These are phyloP conservation scores for Podila minutissima DNA, from an alignment of 192 early-diverging fungal species.

Conservation along the genomic window DNA sequence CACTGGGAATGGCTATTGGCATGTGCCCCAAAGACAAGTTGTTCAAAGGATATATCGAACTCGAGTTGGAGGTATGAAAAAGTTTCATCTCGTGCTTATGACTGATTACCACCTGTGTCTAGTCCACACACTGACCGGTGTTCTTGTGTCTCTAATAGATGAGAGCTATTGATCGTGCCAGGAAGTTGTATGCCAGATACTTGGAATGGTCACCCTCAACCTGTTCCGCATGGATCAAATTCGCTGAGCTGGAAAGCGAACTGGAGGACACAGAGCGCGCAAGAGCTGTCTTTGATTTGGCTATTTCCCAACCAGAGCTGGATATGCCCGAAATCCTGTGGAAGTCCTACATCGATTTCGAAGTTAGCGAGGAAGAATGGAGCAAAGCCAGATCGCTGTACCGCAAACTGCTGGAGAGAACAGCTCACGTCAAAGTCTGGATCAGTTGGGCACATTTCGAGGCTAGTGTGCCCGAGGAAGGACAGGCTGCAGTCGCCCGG, in stretches of 20 bases:
- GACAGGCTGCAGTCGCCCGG: conserved; percentile 66
- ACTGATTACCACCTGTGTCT: not conserved
- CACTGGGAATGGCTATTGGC: conserved; percentile 77
- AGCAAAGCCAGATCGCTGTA: conserved; percentile 83
- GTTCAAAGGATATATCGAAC: conserved; percentile 96
- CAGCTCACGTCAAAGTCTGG: conserved; percentile 97
- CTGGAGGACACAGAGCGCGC: conserved; percentile 88
- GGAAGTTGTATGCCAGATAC: conserved; percentile 91
- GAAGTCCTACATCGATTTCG: conserved; percentile 99
- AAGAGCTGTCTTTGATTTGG: conserved; percentile 92
- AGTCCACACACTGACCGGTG: not conserved
- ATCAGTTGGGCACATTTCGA: conserved; percentile 96
- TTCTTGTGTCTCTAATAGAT: conserved; percentile 54
- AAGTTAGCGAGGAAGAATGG: conserved; percentile 85
- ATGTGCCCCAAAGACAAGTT: conserved; percentile 90
- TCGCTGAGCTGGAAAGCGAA: conserved; percentile 87
- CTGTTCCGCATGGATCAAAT: conserved; percentile 97
- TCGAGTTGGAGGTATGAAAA: conserved; percentile 80
- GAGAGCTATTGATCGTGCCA: conserved; percentile 93
- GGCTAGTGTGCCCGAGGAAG: conserved; percentile 67
- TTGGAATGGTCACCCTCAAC: conserved; percentile 88
- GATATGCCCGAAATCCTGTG: conserved; percentile 99
- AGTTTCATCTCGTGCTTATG: not conserved
- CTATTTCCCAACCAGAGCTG: conserved; percentile 85
- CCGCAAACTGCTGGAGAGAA: conserved; percentile 83